Evolutionary conservation across 1,139 yeast species (phyloP).

Genomic region (Pichia sp.): DNA sequence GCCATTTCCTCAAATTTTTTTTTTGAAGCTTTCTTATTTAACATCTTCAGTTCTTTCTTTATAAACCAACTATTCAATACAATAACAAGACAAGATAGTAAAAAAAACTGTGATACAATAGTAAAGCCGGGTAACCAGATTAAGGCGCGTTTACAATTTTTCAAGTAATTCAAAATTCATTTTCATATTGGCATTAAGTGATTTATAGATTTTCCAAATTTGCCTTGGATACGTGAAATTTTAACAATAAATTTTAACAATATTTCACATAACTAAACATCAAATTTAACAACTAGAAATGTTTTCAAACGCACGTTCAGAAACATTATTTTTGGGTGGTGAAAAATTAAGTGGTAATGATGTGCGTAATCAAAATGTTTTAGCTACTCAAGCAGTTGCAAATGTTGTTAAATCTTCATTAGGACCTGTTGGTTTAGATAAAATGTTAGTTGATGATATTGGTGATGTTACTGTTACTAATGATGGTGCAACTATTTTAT

Average conservation of each 20-base stretch:
- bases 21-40: no score
- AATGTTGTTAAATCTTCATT: conserved; percentile 94
- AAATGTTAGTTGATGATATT: conserved; percentile 97
- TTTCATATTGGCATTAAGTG: neutral
- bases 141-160: neutral
- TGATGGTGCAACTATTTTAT: conserved; percentile 95
- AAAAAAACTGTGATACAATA: no score
- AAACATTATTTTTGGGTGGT: conserved; percentile 90
- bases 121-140: neutral
- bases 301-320: conserved; percentile 73
- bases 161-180: neutral
- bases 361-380: conserved; percentile 89
- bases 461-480: conserved; percentile 99
- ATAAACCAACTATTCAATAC: no score
- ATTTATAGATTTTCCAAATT: no score
- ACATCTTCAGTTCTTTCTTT: no score
- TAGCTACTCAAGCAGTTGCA: conserved; percentile 95
- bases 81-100: no score
- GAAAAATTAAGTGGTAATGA: conserved; percentile 96
- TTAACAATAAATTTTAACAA: neutral
- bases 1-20: no score
- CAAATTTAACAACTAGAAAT: conserved; percentile 27
- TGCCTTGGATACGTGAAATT: neutral
- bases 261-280: no score
- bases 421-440: conserved; percentile 98